Evolutionary conservation across 495 filamentous ascomycete species (phyloP), one percentile per base, ranked within the genome.

Genomic region (Parathielavia appendiculata): DNA sequence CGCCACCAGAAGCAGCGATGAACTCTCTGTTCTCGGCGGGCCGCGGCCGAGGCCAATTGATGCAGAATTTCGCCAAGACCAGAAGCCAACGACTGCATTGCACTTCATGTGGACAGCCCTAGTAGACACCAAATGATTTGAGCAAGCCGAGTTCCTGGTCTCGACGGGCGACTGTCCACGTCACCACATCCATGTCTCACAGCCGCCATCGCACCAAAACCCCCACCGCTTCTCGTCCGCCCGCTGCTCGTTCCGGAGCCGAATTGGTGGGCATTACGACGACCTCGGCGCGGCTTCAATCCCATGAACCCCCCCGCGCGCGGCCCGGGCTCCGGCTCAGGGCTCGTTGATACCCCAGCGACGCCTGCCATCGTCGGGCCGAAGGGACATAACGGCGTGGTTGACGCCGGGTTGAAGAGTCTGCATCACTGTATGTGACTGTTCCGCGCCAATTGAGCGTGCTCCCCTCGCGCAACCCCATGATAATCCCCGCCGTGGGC

Each of bases 371-470:
- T 57, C 14, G 51, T 50, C n/a, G 58, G 57, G 23, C 32, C 43
- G 5, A 64, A 50, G 16, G 26, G 19, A 16, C 9, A 47, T 57
- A 71, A 71, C 49, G 68, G 69, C 39, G 75, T 75, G 58, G 83
- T 84, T 32, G 87, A 92, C 68, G 89, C 89, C 53, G 89, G 89
- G 35, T 64, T 91, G 62, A 81, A 79, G 62, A 88, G 83, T 65
- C 66, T 88, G 26, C 76, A 91, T 73, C 89, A 92, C 67, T 92
- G 89, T 91, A 82, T 63, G 85, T 62, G 32, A 6, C 23, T 14
- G 11, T 10, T 44, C 10, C 5, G 34, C 39, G 45, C 34, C 36
- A 26, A 59, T 58, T 51, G 46, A 51, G 46, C 34, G 9, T 26
- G 4, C 36, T 35, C 20, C 10, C 22, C 35, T 38, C 46, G 46